Base-by-base conservation (phyloP, 2,329 filamentous ascomycete species). In the Talaromyces islandicus region DNA sequence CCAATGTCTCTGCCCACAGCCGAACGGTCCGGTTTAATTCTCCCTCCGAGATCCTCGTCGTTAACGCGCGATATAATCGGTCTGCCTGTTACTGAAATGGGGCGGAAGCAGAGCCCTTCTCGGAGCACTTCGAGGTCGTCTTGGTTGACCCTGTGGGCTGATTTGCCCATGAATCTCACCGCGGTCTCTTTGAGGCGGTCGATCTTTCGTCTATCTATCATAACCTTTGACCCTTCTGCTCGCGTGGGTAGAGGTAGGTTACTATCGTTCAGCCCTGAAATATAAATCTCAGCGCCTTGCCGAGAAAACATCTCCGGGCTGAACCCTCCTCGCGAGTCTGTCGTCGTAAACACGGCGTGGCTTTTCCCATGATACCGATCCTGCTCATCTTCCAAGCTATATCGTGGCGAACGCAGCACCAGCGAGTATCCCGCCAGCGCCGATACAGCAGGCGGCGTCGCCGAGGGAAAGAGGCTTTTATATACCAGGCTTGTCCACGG, bases 401-500 rank as follows among this genome's bases (percentile, higher is more conserved):
- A 77, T 72, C 80, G 77, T 1, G 87, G 84, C 6, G 84, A 85
- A 60, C 78, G 82, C 4, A 92, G 73, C 2, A 92, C 82, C 9
- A 93, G 74, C 19, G 88, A 91, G 72, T 92, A 86, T 0, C 90
- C 90, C 0, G 88, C 88, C 5, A 92, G 76, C 19, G 84, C 80
- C 3, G 78, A 76, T 48, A 91, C 77, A 0, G 85, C 83, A 24
- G 92, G 74, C 11, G 76, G 70, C n/a, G 67, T 68, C 1, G 87
- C 81, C 0, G 71, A 67, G 0, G 84, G 84, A 68, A 93, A 92
- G 17, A 93, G 80, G 0, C 77, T 75, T 2, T 75, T 66, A 69
- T 91, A 88, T n/a, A 90, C 84, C 32, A 75, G 73, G 0, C 84
- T 81, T 0, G 88, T 88, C 90, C 90, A 93, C 3, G 85, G 83